Evolutionary conservation across 305 asterid species (phyloP).

Genomic region (Striga hermonthica): DNA sequence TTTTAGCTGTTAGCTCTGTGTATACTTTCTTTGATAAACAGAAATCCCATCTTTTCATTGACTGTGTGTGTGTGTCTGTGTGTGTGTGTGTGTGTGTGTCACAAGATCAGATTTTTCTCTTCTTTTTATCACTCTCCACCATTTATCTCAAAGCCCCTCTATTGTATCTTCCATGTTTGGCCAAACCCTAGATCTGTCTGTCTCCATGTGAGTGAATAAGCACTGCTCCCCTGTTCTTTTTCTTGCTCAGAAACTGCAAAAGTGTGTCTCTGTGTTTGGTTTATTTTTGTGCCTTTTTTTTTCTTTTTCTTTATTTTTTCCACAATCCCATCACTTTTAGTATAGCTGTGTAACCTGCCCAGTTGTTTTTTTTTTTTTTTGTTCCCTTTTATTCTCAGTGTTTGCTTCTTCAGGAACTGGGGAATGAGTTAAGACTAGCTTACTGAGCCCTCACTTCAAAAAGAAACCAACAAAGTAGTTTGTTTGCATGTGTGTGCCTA

Average conservation of each 20-base stretch:
- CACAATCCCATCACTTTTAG: not conserved
- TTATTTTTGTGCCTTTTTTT: slow-evolving; percentile 32
- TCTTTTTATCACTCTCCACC: slow-evolving; percentile 1
- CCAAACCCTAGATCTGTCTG: slow-evolving; percentile 93
- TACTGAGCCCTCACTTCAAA: slow-evolving; percentile 13
- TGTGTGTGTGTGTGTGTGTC: too few relatives aligned
- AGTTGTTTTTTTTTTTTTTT: not conserved
- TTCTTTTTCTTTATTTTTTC: not conserved
- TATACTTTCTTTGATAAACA: not conserved
- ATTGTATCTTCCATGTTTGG: slow-evolving; percentile 51
- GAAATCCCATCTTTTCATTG: slow-evolving; percentile 3
- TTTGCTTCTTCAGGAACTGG: not conserved
- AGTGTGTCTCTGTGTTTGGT: slow-evolving; percentile 35
- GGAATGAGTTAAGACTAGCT: slow-evolving; percentile 23
- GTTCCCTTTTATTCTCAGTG: not conserved
- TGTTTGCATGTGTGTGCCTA: slow-evolving; percentile 37
- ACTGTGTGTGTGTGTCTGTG: too few relatives aligned
- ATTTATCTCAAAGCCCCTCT: not conserved
- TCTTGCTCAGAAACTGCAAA: slow-evolving; percentile 30
- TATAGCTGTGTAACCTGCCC: slow-evolving; percentile 24
- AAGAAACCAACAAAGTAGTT: slow-evolving; percentile 12
- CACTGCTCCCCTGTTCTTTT: slow-evolving; percentile 30
- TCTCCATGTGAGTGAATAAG: slow-evolving; percentile 55
- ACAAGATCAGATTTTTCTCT: not conserved
- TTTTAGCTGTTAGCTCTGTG: not conserved